phyloP scores from a whole-genome alignment of 78 protist species.

The Tieghemostelium lacteum region DNA sequence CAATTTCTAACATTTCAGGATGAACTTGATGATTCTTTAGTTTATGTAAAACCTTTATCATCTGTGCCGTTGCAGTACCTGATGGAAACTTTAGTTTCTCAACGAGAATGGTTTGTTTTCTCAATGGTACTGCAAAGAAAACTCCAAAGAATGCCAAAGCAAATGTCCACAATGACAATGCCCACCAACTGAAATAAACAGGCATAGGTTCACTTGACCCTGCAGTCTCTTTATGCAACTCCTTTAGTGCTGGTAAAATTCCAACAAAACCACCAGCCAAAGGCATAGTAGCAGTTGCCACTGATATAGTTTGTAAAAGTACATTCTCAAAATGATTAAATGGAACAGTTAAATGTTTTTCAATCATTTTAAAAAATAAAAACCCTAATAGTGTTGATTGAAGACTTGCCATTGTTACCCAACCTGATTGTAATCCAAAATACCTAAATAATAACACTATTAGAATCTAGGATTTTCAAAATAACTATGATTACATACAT shows the following conservation, averaged over 20 bases:
- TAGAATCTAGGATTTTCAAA: conserved; percentile 44
- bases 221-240: conserved; percentile 17
- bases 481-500: no score
- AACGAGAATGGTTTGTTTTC: conserved; percentile 84
- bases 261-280: conserved; percentile 88
- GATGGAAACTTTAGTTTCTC: conserved; percentile 92
- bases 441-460: background rate
- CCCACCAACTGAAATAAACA: conserved; percentile 63
- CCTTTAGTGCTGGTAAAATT: conserved; percentile 76
- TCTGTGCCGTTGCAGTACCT: conserved; percentile 91
- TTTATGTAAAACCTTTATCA: conserved; percentile 72
- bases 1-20: conserved; percentile 4
- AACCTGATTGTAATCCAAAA: conserved; percentile 78
- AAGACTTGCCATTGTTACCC: conserved; percentile 81
- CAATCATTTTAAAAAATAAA: conserved; percentile 39
- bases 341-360: background rate
- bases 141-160: conserved; percentile 88
- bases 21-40: conserved; percentile 41
- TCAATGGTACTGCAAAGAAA: conserved; percentile 91
- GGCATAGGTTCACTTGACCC: conserved; percentile 4
- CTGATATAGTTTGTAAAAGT: conserved; percentile 73
- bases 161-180: conserved; percentile 75
- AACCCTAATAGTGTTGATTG: conserved; percentile 83
- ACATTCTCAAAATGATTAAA: conserved; percentile 82
- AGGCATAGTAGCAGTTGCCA: conserved; percentile 90